phyloP scores from a whole-genome alignment of 768 basidiomycete genomes.

The Hericium coralloides region DNA sequence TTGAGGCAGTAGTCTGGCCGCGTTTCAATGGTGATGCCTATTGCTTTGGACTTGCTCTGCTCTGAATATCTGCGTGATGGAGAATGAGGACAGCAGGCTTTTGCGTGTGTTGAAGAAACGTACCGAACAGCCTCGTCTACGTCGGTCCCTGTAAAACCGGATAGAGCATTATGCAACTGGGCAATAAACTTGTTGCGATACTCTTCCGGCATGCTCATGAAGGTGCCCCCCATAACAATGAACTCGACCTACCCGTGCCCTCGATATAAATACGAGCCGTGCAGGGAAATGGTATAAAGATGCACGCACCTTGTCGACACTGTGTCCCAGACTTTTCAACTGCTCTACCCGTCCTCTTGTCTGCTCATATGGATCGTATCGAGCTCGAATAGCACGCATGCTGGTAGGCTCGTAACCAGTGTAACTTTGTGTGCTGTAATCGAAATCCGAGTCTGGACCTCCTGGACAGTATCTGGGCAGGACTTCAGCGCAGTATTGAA shows the following conservation, averaged over 20 bases:
- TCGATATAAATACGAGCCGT: neutral
- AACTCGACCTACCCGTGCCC: constrained; percentile 57
- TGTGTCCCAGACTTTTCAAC: constrained; percentile 90
- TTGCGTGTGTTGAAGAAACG: constrained; percentile 1
- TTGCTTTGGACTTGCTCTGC: constrained; percentile 95
- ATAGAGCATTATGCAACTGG: constrained; percentile 93
- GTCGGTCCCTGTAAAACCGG: constrained; percentile 87
- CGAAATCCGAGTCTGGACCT: constrained; percentile 98
- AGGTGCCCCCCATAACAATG: constrained; percentile 98
- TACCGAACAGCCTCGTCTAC: constrained; percentile 93
- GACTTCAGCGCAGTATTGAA: neutral
- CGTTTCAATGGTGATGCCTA: constrained; percentile 98
- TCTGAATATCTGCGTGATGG: constrained; percentile 70
- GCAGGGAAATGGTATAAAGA: neutral
- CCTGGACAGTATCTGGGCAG: constrained; percentile 84
- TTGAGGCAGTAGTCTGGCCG: constrained; percentile 96
- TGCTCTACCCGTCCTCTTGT: constrained; percentile 94
- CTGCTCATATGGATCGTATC: constrained; percentile 97
- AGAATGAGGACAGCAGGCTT: neutral
- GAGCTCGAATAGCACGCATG: constrained; percentile 96
- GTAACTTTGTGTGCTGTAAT: constrained; percentile 96
- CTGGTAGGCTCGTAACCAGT: constrained; percentile 96
- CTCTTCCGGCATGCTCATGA: constrained; percentile 99
- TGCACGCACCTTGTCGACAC: constrained; percentile 78
- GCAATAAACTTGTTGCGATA: constrained; percentile 92